These are phyloP conservation scores for Cerioporus squamosus DNA, from an alignment of 1,284 basidiomycete genomes.

Conservation along the genomic window DNA sequence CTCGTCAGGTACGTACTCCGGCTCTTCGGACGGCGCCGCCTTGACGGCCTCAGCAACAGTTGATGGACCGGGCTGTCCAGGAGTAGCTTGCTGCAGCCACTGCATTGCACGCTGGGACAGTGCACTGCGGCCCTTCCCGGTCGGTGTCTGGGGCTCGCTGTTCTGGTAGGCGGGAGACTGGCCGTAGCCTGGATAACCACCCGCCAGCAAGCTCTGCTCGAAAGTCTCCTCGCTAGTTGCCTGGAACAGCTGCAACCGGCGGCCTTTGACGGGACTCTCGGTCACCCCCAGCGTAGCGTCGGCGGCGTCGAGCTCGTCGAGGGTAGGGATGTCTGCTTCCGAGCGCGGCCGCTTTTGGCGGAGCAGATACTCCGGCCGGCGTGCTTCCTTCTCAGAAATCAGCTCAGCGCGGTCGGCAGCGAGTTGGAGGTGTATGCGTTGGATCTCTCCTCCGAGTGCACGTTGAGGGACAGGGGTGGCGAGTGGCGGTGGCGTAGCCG, in stretches of 20 bases:
- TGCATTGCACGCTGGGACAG: constrained; percentile 38
- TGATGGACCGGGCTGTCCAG: constrained; percentile 44
- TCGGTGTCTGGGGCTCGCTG: constrained; percentile 34
- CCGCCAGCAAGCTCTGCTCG: constrained; percentile 78
- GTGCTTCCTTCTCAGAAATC: constrained; percentile 57
- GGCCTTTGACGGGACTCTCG: constrained; percentile 70
- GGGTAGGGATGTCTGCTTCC: constrained; percentile 40
- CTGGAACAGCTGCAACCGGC: constrained; percentile 73
- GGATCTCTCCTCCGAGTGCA: constrained; percentile 56
- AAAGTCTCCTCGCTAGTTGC: constrained; percentile 83
- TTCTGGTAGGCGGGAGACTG: constrained; percentile 30
- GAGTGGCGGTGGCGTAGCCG: constrained; percentile 26
- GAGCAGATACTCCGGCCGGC: constrained; percentile 70
- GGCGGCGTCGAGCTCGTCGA: constrained; percentile 26
- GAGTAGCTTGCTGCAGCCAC: constrained; percentile 44
- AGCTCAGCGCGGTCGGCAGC: constrained; percentile 52
- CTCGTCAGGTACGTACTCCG: constrained; percentile 48
- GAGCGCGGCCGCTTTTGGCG: constrained; percentile 52
- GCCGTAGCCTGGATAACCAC: constrained; percentile 73
- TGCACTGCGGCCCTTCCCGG: constrained; percentile 16
- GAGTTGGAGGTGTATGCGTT: constrained; percentile 57
- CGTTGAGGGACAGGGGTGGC: constrained; percentile 31
- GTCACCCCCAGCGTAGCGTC: constrained; percentile 56
- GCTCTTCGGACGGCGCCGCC: constrained; percentile 38
- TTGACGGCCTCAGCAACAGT: constrained; percentile 34